Percentiles rank a stretch among this genome's conserved stretches.
Evolutionary conservation across 2,329 filamentous ascomycete genomes (phyloP).

Genomic region (Diaporthe longicolla): DNA sequence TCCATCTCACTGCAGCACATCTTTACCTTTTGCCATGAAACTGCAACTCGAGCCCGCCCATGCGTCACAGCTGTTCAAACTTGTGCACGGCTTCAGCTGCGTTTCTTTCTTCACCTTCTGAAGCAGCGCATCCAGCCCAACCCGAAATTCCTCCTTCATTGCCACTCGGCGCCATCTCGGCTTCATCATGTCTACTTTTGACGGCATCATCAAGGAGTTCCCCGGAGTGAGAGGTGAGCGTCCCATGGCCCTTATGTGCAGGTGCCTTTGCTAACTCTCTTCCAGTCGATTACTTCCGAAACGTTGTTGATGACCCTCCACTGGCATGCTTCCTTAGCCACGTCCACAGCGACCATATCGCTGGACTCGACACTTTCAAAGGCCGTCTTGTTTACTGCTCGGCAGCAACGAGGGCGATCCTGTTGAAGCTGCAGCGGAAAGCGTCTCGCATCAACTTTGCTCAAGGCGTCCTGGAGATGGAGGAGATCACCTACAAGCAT

Average conservation of each 20-base stretch:
- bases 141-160: rapidly evolving
- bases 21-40: background rate
- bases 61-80: background rate
- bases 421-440: constrained; percentile 84
- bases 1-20: too few relatives aligned
- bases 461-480: constrained; percentile 81
- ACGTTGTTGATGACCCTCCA: constrained; percentile 65
- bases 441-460: constrained; percentile 86
- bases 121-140: background rate
- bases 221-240: constrained; percentile 77
- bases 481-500: constrained; percentile 82
- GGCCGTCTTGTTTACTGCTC: constrained; percentile 81
- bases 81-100: background rate
- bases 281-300: constrained; percentile 86
- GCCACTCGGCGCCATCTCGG: background rate
- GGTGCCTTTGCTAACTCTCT: constrained; percentile 7
- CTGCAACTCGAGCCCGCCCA: background rate
- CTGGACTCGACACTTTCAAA: constrained; percentile 76
- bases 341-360: constrained; percentile 91
- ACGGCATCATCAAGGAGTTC: constrained; percentile 81
- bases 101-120: background rate
- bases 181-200: constrained; percentile 80
- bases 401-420: constrained; percentile 82
- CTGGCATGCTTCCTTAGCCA: constrained; percentile 92
- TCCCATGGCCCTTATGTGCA: background rate